These are phyloP conservation scores for Mucor racemosus DNA, from an alignment of 371 early-diverging fungal species.

Conservation along the genomic window DNA sequence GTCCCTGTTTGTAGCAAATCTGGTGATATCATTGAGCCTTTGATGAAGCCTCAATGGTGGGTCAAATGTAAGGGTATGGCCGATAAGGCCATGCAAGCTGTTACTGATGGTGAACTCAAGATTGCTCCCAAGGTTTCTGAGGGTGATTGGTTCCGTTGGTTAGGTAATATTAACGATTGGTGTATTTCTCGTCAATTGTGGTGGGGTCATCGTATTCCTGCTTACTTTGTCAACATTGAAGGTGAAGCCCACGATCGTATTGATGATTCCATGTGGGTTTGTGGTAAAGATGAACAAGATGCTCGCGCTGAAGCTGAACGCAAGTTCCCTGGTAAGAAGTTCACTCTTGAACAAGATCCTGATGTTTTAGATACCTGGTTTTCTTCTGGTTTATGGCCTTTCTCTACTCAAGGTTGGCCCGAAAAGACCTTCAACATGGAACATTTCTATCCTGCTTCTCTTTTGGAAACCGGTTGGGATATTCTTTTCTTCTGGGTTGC, in stretches of 20 bases:
- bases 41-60: constrained; percentile 99
- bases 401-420: constrained; percentile 98
- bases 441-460: constrained; percentile 90
- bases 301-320: constrained; percentile 77
- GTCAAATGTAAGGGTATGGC: constrained; percentile 95
- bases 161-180: constrained; percentile 94
- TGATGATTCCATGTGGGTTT: constrained; percentile 86
- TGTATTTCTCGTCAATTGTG: constrained; percentile 99
- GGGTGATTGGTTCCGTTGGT: constrained; percentile 97
- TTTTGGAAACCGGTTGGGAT: constrained; percentile 99
- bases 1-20: constrained; percentile 96
- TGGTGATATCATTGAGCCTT: constrained; percentile 97
- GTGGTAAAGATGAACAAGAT: constrained; percentile 82
- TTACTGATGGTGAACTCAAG: constrained; percentile 82
- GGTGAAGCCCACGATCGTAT: constrained; percentile 64
- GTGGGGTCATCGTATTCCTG: constrained; percentile 99
- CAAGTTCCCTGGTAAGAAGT: constrained; percentile 75
- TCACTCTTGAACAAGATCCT: constrained; percentile 80
- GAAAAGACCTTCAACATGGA: constrained; percentile 83
- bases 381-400: constrained; percentile 99
- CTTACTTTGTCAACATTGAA: constrained; percentile 90
- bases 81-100: constrained; percentile 84
- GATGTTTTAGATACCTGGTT: constrained; percentile 99
- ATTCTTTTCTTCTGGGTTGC: constrained; percentile 99
- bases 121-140: constrained; percentile 93